Evolutionary conservation across 108 stramenopile species (phyloP), one percentile per base, ranked within the genome.

Genomic region (Cylindrotheca fusiformis): DNA sequence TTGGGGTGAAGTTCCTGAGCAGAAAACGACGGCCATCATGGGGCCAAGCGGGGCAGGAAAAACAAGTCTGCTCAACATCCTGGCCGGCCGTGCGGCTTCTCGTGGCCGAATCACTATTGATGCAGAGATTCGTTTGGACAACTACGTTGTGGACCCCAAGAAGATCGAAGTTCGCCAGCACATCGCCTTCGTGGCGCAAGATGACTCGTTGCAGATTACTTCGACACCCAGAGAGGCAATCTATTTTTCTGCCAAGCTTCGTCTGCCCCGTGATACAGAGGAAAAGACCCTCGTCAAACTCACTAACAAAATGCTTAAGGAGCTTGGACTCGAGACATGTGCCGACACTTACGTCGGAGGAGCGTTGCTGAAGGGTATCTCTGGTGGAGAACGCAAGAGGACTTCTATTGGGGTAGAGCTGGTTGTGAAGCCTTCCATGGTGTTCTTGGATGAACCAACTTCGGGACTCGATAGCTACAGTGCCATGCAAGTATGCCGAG

Each of bases 151-250:
- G 20, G 71, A 83, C 54, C 75, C 82, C 6, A 79, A 75, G 27
- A 62, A 69, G 12, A 60, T 75, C 55, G 20, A 25, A 8, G 64
- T 83, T 3, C 55, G 83, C 3, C 56, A 68, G 52, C 62, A 83
- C 33, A 85, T 95, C 44, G 90, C 90, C 24, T 96, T 90, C 65
- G 91, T 92, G 18, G 85, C 85, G 46, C 95, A 96, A 57, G 90
- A 94, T 49, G 95, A 94, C 62, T 81, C 81, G 8, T 75, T 94
- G 26, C 68, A 78, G 21, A 69, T 82, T 30, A 87, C 87, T 3
- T 63, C 83, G 6, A 96, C 95, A 21, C 93, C 91, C 20, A 57
- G 84, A 20, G 95, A 96, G 76, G 87, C 90, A 24, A 87, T 96
- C 62, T 65, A 75, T 21, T 94, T 96, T 60, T 83, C 82, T 46